Base-by-base conservation (phyloP, 2,329 filamentous ascomycete species). In the Hypocreales sp. region DNA sequence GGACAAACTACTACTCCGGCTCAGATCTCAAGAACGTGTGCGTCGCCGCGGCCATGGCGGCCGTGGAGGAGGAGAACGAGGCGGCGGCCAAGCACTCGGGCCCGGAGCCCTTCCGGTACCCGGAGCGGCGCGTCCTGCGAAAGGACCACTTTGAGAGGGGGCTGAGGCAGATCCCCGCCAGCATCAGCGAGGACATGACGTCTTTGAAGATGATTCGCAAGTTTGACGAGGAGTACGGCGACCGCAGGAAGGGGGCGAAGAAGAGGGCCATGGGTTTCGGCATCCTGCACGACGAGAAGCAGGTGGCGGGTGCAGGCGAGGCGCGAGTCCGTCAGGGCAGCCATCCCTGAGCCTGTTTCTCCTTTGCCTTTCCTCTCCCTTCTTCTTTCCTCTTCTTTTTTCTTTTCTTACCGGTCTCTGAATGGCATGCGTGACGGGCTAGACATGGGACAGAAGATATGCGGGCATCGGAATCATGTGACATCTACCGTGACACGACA, bases 221-320 rank as follows among this genome's bases (percentile, higher is more conserved):
- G 54, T 98, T 95, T 45, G 90, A 98, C 47, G 82, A 93, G 55
- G 79, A 87, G 49, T 98, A 86, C 48, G 87, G 90, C 15, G 84
- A 93, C 46, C 68, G 77, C 20, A 77, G 72, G 44, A 67, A 70
- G 45, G 71, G 68, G 46, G 73, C 68, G 50, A 71, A 56, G 42
- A 51, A 50, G 30, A 57, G 55, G 33, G 51, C 47, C 6, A 67
- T 78, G 53, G 73, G 73, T 1, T 79, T 79, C 41, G 69, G 59
- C 27, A 55, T 65, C 3, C 43, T 56, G 18, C 18, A 7, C 4
- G 42, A 48, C 0, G 57, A 48, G 11, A 50, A 47, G 31, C 45
- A 41, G 20, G 14, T 29, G 14, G 38, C 40, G 3, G 59, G 58
- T 32, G 47, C 53, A 2, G 53, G 60, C 24, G 61, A 60, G 33